Conservation (phyloP, 305 asterid genomes). For the Solanum hybrid region DNA sequence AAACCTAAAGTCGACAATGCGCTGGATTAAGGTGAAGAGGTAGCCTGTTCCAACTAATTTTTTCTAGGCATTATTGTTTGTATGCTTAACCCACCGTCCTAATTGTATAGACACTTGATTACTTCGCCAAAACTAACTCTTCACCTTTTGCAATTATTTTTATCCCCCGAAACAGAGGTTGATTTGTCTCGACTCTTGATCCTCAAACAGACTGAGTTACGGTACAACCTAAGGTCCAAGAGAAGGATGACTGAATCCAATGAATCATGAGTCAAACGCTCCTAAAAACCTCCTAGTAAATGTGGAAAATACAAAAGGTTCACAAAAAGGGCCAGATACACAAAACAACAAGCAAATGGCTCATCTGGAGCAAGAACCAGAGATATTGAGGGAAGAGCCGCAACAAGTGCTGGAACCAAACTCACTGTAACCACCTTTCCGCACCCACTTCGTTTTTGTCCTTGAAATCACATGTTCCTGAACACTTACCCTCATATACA, state of each 20-base stretch:
- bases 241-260: neutral
- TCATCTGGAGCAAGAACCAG: neutral
- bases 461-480: neutral
- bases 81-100: neutral
- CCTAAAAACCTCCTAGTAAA: neutral
- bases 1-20: neutral
- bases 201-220: neutral
- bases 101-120: neutral
- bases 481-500: neutral
- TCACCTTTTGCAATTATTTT: neutral
- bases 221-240: neutral
- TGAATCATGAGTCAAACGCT: neutral
- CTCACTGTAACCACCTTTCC: neutral
- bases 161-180: neutral
- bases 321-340: neutral
- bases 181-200: neutral
- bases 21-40: neutral
- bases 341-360: neutral
- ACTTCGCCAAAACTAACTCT: neutral
- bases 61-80: neutral
- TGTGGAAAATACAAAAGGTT: neutral
- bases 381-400: neutral
- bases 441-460: neutral
- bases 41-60: neutral
- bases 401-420: neutral